Conservation (phyloP, 129 eudicot genomes). For the Chrysanthemum lavandulifolium region DNA sequence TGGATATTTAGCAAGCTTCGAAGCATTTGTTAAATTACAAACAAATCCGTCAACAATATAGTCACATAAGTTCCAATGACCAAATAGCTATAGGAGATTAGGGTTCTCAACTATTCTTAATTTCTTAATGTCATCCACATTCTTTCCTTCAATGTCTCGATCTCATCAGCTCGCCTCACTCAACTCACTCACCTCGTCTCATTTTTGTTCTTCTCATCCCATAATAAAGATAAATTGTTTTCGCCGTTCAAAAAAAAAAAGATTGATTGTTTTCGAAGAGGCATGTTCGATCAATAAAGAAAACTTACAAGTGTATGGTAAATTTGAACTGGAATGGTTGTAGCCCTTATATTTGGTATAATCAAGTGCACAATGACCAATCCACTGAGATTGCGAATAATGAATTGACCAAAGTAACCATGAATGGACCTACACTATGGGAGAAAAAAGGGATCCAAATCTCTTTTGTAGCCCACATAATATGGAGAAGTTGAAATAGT, state of each 20-base stretch:
- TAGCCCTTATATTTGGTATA: slow-evolving; percentile 19
- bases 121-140: too few relatives aligned
- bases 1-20: too few relatives aligned
- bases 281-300: neutral
- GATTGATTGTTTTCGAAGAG: neutral
- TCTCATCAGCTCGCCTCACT: neutral
- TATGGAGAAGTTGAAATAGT: slow-evolving; percentile 30
- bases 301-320: neutral
- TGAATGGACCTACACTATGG: slow-evolving; percentile 19
- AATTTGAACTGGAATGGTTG: slow-evolving; percentile 11
- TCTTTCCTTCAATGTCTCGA: too few relatives aligned
- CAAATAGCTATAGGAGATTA: too few relatives aligned
- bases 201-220: too few relatives aligned
- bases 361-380: slow-evolving; percentile 29
- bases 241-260: neutral
- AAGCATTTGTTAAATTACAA: too few relatives aligned
- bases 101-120: too few relatives aligned
- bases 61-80: too few relatives aligned
- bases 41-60: too few relatives aligned
- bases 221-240: neutral
- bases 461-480: slow-evolving; percentile 32
- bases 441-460: slow-evolving; percentile 21
- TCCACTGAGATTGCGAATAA: slow-evolving; percentile 15
- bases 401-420: slow-evolving; percentile 22
- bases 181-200: too few relatives aligned